Evolutionary conservation across 2,329 filamentous ascomycete genomes (phyloP).

Genomic region (Allantophomopsis lycopodina): DNA sequence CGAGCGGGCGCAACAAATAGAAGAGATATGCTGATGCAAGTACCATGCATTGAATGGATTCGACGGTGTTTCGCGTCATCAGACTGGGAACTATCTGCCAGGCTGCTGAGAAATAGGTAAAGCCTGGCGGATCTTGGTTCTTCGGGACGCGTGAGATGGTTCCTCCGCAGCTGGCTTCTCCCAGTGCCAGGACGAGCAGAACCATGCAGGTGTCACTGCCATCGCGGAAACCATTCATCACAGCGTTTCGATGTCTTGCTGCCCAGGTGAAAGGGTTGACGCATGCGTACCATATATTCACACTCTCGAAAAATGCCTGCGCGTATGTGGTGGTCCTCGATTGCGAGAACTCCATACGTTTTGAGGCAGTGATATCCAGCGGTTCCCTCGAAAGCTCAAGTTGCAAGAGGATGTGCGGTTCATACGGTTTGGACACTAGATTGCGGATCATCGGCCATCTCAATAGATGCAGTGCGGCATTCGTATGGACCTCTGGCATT

Average conservation of each 20-base stretch:
- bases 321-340: constrained; percentile 50
- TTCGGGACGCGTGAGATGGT: constrained; percentile 62
- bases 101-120: constrained; percentile 69
- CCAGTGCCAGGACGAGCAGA: constrained; percentile 62
- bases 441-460: constrained; percentile 74
- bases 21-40: constrained; percentile 73
- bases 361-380: constrained; percentile 51
- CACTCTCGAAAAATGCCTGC: constrained; percentile 66
- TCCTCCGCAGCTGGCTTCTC: constrained; percentile 60
- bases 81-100: constrained; percentile 66
- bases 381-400: constrained; percentile 70
- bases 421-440: constrained; percentile 62
- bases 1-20: constrained; percentile 67
- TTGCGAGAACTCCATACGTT: constrained; percentile 59
- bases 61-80: constrained; percentile 67
- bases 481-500: constrained; percentile 77
- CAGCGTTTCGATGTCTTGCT: constrained; percentile 59
- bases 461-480: constrained; percentile 62
- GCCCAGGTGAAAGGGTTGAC: constrained; percentile 75
- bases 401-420: constrained; percentile 69
- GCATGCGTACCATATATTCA: constrained; percentile 77
- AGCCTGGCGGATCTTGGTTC: constrained; percentile 57
- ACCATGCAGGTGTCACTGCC: constrained; percentile 76
- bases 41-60: constrained; percentile 69
- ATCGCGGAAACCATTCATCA: constrained; percentile 64